Evolutionary conservation across 345 rosid genomes (phyloP), one percentile per base, ranked within the genome.

Genomic region (Pugionium dolabratum): DNA sequence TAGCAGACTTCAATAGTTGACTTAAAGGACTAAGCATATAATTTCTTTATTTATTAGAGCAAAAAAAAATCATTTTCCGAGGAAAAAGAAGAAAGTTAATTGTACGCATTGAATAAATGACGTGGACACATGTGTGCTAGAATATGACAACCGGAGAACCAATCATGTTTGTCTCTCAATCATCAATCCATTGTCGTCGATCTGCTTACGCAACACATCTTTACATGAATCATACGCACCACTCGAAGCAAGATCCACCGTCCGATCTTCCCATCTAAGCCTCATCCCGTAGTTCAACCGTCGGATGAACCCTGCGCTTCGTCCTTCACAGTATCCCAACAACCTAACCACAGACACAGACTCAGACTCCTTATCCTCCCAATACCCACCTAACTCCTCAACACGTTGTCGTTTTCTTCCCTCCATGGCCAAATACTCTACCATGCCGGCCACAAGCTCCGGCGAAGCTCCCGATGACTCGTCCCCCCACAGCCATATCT

Each of bases 401-500:
- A 64, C 41, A 10, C 26, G 35, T 4, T 36, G 5, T 8, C 27
- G 42, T 33, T 47, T 28, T 6, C 6, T 5, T 0, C 83, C 73
- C 0, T 75, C 76, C 40, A 59, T 26, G 68, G 55, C 62, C 48
- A 86, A 63, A 42, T 75, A 81, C 66, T 84, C 86, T 26, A 69
- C 83, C 62, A 85, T 58, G 6, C 87, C 87, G 25, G 79, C 80
- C 0, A 83, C 27, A 45, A 86, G 71, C 81, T 75, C 55, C 51
- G 73, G 40, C 33, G 90, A 78, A 54, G 82, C 84, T 26, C 63
- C 69, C 3, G 86, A 36, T 42, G 86, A 40, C 44, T 70, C 54
- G 9, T 78, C 67, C 48, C 75, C 78, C 84, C 83, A 79, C 4
- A 83, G 53, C 89, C 88, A 85, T 44, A 84, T 69, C 3, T 77